Percentiles rank a stretch among this genome's conserved stretches.
These are phyloP conservation scores for Neopestalotiopsis sp. DNA, from an alignment of 2,329 filamentous ascomycete species.

Conservation along the genomic window DNA sequence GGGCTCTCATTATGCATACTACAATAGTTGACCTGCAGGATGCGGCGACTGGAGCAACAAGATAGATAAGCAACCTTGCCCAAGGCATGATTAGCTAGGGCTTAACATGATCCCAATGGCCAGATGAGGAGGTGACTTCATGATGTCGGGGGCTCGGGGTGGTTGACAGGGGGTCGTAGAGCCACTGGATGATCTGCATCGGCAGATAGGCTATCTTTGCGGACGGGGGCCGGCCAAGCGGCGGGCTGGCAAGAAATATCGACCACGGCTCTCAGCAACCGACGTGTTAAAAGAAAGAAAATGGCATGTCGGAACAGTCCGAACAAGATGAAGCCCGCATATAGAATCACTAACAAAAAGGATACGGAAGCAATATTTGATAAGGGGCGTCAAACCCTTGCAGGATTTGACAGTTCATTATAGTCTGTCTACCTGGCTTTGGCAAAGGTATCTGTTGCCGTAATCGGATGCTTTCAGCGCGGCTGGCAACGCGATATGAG, in stretches of 20 bases:
- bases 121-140: constrained; percentile 6
- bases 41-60: neutral
- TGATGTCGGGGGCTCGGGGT: constrained; percentile 12
- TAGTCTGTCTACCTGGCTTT: neutral
- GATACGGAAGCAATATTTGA: neutral
- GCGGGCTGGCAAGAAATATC: neutral
- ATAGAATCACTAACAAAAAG: neutral
- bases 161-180: constrained; percentile 10
- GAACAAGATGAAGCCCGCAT: neutral
- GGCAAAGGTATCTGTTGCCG: neutral
- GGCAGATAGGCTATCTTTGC: constrained; percentile 12
- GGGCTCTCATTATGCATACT: too few species aligned
- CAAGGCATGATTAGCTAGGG: neutral
- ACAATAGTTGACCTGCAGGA: neutral
- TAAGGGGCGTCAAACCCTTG: neutral
- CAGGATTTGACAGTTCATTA: neutral
- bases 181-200: constrained; percentile 3
- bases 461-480: neutral
- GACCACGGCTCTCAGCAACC: constrained; percentile 12
- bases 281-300: neutral
- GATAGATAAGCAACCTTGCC: neutral
- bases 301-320: constrained; percentile 5
- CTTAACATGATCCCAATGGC: neutral
- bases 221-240: neutral
- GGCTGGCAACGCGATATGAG: neutral